These are phyloP conservation scores for Mycena olivaceomarginata DNA, from an alignment of 768 basidiomycete genomes.

Conservation along the genomic window DNA sequence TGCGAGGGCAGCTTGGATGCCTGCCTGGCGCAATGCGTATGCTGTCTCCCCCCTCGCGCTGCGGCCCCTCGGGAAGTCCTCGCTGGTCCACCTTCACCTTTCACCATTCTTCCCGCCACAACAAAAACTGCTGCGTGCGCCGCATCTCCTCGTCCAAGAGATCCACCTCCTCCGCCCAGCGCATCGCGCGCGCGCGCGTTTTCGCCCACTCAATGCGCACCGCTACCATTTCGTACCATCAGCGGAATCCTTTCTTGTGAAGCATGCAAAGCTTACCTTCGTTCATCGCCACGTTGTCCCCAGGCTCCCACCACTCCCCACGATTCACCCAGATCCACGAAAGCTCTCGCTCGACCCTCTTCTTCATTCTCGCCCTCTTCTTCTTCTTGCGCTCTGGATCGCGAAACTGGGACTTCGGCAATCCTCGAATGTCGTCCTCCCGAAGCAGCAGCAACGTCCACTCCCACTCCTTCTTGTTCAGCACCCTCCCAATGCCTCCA, in stretches of 20 bases:
- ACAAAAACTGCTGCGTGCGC: conserved; percentile 1
- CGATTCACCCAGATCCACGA: conserved; percentile 17
- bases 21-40: conserved; percentile 32
- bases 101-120: conserved; percentile 15
- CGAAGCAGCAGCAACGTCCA: neutral
- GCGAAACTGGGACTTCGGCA: conserved; percentile 6
- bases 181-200: conserved; percentile 1
- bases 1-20: too few species aligned
- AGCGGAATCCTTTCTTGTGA: neutral
- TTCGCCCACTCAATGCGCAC: conserved; percentile 26
- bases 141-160: conserved; percentile 37
- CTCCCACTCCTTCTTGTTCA: conserved; percentile 45
- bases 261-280: neutral
- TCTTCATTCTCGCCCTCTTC: neutral
- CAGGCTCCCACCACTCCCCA: neutral
- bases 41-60: conserved; percentile 24
- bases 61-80: neutral
- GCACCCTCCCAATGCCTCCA: conserved; percentile 21
- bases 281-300: neutral
- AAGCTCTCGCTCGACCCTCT: neutral
- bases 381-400: conserved; percentile 4
- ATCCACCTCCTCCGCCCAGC: conserved; percentile 35
- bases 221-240: neutral
- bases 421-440: conserved; percentile 24
- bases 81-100: too few species aligned